phyloP scores from a whole-genome alignment of 805 yeast species.

The Cyberlindnera suaveolens region DNA sequence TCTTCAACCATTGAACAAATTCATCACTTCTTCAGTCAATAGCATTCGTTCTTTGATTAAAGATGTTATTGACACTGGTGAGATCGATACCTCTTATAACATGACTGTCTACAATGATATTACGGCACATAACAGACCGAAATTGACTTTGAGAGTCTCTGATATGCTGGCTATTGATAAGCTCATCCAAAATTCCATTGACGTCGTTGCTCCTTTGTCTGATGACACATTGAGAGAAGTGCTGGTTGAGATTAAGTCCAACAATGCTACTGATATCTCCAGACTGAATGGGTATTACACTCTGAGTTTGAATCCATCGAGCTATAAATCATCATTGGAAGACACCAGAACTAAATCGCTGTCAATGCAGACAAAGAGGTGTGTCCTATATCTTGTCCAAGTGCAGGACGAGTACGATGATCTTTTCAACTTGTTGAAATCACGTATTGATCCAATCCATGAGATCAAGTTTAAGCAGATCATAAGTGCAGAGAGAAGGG shows the following conservation, averaged over 20 bases:
- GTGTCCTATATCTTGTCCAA: conserved; percentile 73
- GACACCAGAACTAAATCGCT: conserved; percentile 56
- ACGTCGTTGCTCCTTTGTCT: conserved; percentile 36
- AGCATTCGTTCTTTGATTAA: conserved; percentile 39
- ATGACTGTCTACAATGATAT: conserved; percentile 68
- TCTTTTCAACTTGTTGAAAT: conserved; percentile 60
- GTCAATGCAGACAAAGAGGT: conserved; percentile 73
- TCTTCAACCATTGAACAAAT: conserved; percentile 76
- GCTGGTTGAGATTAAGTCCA: conserved; percentile 36
- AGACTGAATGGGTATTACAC: conserved; percentile 48
- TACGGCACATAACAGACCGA: conserved; percentile 44
- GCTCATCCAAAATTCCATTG: conserved; percentile 35
- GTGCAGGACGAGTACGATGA: conserved; percentile 66
- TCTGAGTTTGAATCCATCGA: conserved; percentile 53
- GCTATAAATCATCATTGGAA: conserved; percentile 35
- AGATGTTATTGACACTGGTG: conserved; percentile 45
- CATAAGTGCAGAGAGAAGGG: conserved; percentile 39
- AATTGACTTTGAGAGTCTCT: conserved; percentile 37
- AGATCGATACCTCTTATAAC: conserved; percentile 53
- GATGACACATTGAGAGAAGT: conserved; percentile 51
- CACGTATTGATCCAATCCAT: conserved; percentile 61
- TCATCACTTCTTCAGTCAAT: conserved; percentile 45
- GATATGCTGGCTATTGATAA: conserved; percentile 42
- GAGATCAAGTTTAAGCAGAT: conserved; percentile 59
- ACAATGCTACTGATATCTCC: conserved; percentile 39